Base-by-base conservation (phyloP, 345 rosid species). In the Nephelium lappaceum region DNA sequence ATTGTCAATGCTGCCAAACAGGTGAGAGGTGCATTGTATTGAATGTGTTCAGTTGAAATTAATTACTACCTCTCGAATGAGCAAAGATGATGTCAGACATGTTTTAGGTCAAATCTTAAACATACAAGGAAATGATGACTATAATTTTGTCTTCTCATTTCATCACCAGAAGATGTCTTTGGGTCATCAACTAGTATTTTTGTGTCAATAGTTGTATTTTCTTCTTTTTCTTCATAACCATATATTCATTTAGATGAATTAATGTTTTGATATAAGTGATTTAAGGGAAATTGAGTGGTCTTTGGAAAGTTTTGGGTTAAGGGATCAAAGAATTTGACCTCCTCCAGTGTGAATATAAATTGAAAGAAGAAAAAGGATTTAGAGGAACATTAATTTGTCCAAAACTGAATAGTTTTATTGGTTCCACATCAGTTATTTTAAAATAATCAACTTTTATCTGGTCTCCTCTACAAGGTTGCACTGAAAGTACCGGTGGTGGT, bases 1-100 rank as follows among this genome's bases (percentile, higher is more conserved):
- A 97, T 97, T 23, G 97, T 94, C 80, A 97, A 97, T 86, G 99
- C 99, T 76, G 99, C 98, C 66, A 94, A 94, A 88, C 94, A 79
- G 83, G 99, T 96, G 82, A 86, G 91, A 58, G 67, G 65, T 36
- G 23, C 76, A 57, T 69, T 16, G 19, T 53, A 67, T 64, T 64
- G 42, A 27, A 18, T 24, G 27, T 9, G 45, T 74, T 53, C 6
- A 45, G 43, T 75, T 49, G 6, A 19, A 53, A 69, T 25, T 41
- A 23, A 69, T 60, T 67, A 6, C 68, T 73, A 19, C 57, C 31
- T 15, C 24, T 73, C 43, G 27, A 62, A 62, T 43, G 42, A 11
- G 10, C 24, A 27, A 27, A 61, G 21, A 58, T 41, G 49, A 73
- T 71, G 66, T 73, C 2, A 42, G 38, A 23, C 31, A 21, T 14